These are phyloP conservation scores for Yamadazyma insecticola DNA, from an alignment of 805 yeast genomes.

Conservation along the genomic window DNA sequence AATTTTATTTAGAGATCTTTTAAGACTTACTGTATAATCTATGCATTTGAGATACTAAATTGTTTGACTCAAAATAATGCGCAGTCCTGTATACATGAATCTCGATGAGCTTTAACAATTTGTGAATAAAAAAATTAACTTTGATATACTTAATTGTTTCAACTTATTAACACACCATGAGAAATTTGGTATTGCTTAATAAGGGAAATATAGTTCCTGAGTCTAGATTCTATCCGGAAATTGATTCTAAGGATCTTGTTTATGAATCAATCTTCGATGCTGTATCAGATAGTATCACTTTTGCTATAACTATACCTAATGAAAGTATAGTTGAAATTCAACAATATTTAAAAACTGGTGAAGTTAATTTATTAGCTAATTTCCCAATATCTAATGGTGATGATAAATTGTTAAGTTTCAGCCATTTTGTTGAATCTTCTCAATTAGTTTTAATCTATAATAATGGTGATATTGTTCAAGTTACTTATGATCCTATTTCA, in stretches of 20 bases:
- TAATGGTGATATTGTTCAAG: conserved; percentile 73
- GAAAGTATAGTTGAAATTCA: conserved; percentile 67
- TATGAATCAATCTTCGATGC: conserved; percentile 61
- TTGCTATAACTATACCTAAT: conserved; percentile 52
- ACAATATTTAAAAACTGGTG: conserved; percentile 64
- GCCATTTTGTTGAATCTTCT: conserved; percentile 65
- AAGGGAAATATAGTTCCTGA: conserved; percentile 48
- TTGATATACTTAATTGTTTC: not conserved
- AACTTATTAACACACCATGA: conserved; percentile 28
- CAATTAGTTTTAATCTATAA: conserved; percentile 63
- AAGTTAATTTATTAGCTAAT: conserved; percentile 52
- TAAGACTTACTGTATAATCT: too few species aligned
- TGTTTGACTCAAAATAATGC: too few species aligned
- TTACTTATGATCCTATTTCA: conserved; percentile 49
- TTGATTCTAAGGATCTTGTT: conserved; percentile 24
- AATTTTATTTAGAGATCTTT: too few species aligned
- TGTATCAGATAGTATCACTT: conserved; percentile 66
- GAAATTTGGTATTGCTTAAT: conserved; percentile 49
- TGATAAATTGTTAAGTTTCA: conserved; percentile 45
- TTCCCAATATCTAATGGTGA: conserved; percentile 44
- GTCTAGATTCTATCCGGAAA: conserved; percentile 62
- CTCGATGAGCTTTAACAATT: too few species aligned
- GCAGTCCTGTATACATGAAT: too few species aligned
- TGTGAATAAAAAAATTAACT: not conserved
- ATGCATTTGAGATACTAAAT: too few species aligned